Conservation (phyloP, 768 basidiomycete species). For the Sporobolomyces roseus region DNA sequence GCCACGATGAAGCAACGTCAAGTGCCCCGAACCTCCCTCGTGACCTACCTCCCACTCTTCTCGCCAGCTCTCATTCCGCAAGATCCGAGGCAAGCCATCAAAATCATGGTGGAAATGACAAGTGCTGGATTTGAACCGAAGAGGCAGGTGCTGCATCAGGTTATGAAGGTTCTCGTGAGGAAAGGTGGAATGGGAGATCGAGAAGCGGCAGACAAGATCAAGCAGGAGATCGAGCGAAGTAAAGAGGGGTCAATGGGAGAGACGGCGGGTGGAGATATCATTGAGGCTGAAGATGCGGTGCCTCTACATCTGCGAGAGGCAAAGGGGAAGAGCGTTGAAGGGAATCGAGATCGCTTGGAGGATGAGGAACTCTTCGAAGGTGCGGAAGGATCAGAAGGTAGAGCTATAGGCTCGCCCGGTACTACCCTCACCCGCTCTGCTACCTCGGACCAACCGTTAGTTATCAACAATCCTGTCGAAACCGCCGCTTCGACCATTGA, state of each 20-base stretch:
- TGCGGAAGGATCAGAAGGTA: no score
- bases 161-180: slow-evolving; percentile 36
- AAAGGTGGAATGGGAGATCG: background rate
- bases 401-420: no score
- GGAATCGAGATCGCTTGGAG: background rate
- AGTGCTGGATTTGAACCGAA: slow-evolving; percentile 1
- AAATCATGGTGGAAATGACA: slow-evolving; percentile 14
- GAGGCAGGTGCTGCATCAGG: slow-evolving; percentile 1
- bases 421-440: no score
- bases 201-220: background rate
- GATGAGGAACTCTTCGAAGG: background rate
- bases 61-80: slow-evolving; percentile 16
- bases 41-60: slow-evolving; percentile 22
- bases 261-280: background rate
- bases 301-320: background rate
- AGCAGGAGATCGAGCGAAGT: background rate
- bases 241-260: background rate
- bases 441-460: no score
- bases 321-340: background rate
- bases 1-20: slow-evolving; percentile 15
- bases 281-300: background rate
- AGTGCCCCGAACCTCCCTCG: background rate
- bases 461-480: no score
- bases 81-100: slow-evolving; percentile 10
- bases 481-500: no score